Conservation (phyloP, 2,329 filamentous ascomycete species). For the Gyromitra esculenta region DNA sequence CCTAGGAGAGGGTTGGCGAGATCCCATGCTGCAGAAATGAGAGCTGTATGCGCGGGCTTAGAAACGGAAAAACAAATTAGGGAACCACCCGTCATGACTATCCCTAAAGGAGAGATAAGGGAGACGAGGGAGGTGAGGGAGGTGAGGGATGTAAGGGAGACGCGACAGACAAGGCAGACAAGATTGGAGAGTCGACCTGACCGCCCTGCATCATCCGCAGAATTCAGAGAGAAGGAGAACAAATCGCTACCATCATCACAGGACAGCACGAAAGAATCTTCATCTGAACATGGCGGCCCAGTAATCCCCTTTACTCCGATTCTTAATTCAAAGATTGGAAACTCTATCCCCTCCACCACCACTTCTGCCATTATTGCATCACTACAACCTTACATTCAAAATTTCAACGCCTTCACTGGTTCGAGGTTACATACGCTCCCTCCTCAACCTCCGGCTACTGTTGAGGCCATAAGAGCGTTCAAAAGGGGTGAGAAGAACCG, state of each 20-base stretch:
- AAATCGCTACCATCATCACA: slow-evolving; percentile 8
- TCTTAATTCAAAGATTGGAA: slow-evolving; percentile 51
- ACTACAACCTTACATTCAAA: slow-evolving; percentile 51
- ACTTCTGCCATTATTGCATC: slow-evolving; percentile 51
- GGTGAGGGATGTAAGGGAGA: no score
- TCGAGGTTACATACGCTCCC: slow-evolving; percentile 53
- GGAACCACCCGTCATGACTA: slow-evolving; percentile 20
- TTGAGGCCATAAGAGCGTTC: slow-evolving; percentile 54
- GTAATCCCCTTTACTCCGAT: slow-evolving; percentile 45
- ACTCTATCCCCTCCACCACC: slow-evolving; percentile 48
- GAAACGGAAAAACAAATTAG: slow-evolving; percentile 11
- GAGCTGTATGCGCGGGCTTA: slow-evolving; percentile 23
- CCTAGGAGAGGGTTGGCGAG: slow-evolving; percentile 29
- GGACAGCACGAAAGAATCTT: slow-evolving; percentile 23
- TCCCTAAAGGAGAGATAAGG: slow-evolving; percentile 14
- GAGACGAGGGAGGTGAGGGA: no score
- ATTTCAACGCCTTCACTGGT: slow-evolving; percentile 55
- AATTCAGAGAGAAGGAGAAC: slow-evolving; percentile 40
- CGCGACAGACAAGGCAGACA: slow-evolving; percentile 8
- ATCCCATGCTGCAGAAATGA: slow-evolving; percentile 52
- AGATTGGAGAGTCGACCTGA: slow-evolving; percentile 22
- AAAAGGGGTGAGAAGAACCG: slow-evolving; percentile 53
- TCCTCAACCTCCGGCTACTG: slow-evolving; percentile 55
- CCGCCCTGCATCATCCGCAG: slow-evolving; percentile 35
- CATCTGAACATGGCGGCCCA: slow-evolving; percentile 29